phyloP scores from a whole-genome alignment of 225 moss, liverwort and hornwort genomes.

The Lunularia cruciata region DNA sequence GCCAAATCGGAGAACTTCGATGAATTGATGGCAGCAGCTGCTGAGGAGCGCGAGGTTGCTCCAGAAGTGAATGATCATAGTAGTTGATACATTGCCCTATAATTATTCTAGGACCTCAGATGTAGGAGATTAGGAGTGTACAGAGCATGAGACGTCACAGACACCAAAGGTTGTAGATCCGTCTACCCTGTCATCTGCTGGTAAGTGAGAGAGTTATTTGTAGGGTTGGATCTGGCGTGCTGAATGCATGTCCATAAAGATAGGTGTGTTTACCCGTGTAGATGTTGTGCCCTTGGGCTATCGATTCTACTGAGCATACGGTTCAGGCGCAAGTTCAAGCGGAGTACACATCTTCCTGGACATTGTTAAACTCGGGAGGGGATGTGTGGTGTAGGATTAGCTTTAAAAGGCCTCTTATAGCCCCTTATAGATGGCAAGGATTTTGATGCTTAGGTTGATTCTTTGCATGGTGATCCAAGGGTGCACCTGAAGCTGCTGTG shows the following conservation, averaged over 20 bases:
- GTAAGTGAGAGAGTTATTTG: background rate
- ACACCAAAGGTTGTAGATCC: background rate
- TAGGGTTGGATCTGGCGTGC: background rate
- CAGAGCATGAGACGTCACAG: background rate
- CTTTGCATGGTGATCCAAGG: conserved; percentile 4
- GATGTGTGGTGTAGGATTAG: background rate
- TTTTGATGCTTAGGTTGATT: background rate
- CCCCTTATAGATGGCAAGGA: too few relatives aligned
- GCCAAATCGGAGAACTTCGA: conserved; percentile 86
- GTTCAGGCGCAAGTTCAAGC: background rate
- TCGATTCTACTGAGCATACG: background rate
- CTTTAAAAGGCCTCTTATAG: background rate
- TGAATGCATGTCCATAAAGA: conserved; percentile 1
- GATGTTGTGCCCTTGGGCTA: background rate
- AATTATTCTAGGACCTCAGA: background rate
- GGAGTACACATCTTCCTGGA: background rate
- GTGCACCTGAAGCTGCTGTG: background rate
- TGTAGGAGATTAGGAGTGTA: background rate
- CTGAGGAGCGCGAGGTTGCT: conserved; percentile 86
- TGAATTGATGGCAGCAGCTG: conserved; percentile 91
- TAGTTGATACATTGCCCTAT: background rate
- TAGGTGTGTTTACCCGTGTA: background rate
- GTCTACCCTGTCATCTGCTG: background rate
- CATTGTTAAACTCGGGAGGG: background rate
- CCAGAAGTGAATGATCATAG: conserved; percentile 60